These are phyloP conservation scores for Penicillium capsulatum DNA, from an alignment of 2,329 filamentous ascomycete species.

Conservation along the genomic window DNA sequence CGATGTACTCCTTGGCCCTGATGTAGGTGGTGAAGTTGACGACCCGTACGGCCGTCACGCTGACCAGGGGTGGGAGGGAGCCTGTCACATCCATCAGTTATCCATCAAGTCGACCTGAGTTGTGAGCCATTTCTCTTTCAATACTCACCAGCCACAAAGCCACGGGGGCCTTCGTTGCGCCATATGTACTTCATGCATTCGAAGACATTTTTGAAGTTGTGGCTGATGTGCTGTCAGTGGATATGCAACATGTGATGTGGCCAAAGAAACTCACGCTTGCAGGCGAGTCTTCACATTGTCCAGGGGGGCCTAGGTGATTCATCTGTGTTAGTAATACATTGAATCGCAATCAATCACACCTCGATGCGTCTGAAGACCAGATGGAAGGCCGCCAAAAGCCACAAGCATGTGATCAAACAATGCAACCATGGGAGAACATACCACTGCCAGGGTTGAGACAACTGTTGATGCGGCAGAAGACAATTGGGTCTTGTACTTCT, in stretches of 20 bases:
- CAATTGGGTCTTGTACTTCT: slow-evolving; percentile 46
- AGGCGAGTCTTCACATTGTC: slow-evolving; percentile 50
- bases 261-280: slow-evolving; percentile 41
- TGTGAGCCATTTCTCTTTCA: background rate
- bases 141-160: slow-evolving; percentile 44
- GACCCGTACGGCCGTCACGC: slow-evolving; percentile 44
- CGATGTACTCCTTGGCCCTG: slow-evolving; percentile 40
- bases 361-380: too few relatives aligned
- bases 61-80: slow-evolving; percentile 43
- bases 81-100: slow-evolving; percentile 26
- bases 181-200: slow-evolving; percentile 45
- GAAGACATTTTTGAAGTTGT: slow-evolving; percentile 43
- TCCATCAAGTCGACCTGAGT: slow-evolving; percentile 1
- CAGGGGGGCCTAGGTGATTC: slow-evolving; percentile 39
- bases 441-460: slow-evolving; percentile 44
- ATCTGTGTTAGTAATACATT: slow-evolving; percentile 11
- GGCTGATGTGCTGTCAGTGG: slow-evolving; percentile 26
- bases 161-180: slow-evolving; percentile 45
- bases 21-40: slow-evolving; percentile 47
- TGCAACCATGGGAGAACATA: slow-evolving; percentile 26
- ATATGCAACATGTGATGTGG: background rate
- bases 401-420: background rate
- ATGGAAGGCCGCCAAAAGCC: background rate
- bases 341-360: background rate
- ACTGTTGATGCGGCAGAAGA: slow-evolving; percentile 44